A percentile compares a stretch with the other conserved stretches of the same genome.
phyloP scores from a whole-genome alignment of 257 asterid species.

The Echites panduratus region DNA sequence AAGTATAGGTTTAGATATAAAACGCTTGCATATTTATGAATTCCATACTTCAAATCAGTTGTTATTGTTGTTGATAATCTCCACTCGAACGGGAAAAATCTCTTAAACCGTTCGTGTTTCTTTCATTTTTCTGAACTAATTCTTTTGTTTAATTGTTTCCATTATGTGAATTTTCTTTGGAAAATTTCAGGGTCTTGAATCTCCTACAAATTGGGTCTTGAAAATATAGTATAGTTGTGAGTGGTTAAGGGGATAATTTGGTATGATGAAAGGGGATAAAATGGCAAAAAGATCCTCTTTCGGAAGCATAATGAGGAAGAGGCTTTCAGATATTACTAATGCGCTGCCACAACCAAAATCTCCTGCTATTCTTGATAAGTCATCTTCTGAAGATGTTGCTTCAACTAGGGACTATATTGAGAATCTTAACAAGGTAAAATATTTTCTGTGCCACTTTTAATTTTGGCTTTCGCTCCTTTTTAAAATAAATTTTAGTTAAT shows the following conservation, averaged over 20 bases:
- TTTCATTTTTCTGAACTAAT: background rate
- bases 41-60: background rate
- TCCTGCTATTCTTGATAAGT: conserved; percentile 34
- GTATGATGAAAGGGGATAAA: conserved; percentile 55
- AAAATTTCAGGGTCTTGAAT: conserved; percentile 2
- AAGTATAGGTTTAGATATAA: background rate
- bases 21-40: background rate
- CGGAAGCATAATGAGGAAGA: conserved; percentile 58
- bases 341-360: conserved; percentile 57
- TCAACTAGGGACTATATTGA: conserved; percentile 41
- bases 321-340: conserved; percentile 78
- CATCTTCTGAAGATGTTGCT: conserved; percentile 30
- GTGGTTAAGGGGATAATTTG: conserved; percentile 3
- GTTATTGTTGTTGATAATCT: background rate
- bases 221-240: background rate
- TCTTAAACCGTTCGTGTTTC: background rate
- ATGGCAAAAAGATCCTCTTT: conserved; percentile 70
- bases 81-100: background rate
- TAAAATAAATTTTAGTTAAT: background rate
- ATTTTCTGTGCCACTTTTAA: background rate
- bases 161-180: background rate
- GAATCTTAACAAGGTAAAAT: conserved; percentile 54
- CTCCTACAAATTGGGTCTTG: background rate
- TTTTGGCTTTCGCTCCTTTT: background rate
- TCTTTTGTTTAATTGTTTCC: background rate